Base-by-base conservation (phyloP, 2,329 filamentous ascomycete genomes). In the Pleurostoma richardsiae region DNA sequence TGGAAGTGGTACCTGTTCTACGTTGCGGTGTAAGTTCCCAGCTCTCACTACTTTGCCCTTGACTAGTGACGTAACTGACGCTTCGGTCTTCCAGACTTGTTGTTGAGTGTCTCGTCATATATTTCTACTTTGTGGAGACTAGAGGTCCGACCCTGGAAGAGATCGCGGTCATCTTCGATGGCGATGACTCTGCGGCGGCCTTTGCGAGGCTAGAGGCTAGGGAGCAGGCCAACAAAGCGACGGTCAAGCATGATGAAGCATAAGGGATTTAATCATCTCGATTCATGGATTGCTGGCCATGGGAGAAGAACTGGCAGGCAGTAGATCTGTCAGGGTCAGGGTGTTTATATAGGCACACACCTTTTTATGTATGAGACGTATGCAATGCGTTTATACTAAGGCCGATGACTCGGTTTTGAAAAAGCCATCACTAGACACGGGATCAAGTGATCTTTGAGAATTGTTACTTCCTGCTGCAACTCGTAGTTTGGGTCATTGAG, bases 1-100 rank as follows among this genome's bases (percentile, higher is more conserved):
- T 70, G 68, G 67, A 65, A 58, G 45, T 70, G 66, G 45, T 70
- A 68, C 46, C 56, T 63, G 44, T 56, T 68, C 5, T 69, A 67
- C 45, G 53, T 60, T 42, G 60, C 51, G n/a, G 33, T 36, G 33
- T 36, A 36, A 36, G 33, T n/a, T 8, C 8, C 8, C 8, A n/a
- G 33, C 2, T 31, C 11, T 6, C 29, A 28, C 3, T 10, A 6
- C 10, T 43, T 43, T 31, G 41, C 11, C 8, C 26, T 8, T n/a
- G 2, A 8, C n/a, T 8, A 2, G 8, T n/a, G 19, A 19, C 19
- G 19, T 19, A 19, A n/a, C 33, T 36, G n/a, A 36, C 33, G n/a
- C 8, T 36, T 36, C 8, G n/a, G n/a, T 36, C 33, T n/a, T n/a
- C 8, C 19, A 61, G 62, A 47, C 44, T 64, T 29, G 48, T 54